Evolutionary conservation across 129 eudicot genomes (phyloP).

Genomic region (Pittosporum tobira): DNA sequence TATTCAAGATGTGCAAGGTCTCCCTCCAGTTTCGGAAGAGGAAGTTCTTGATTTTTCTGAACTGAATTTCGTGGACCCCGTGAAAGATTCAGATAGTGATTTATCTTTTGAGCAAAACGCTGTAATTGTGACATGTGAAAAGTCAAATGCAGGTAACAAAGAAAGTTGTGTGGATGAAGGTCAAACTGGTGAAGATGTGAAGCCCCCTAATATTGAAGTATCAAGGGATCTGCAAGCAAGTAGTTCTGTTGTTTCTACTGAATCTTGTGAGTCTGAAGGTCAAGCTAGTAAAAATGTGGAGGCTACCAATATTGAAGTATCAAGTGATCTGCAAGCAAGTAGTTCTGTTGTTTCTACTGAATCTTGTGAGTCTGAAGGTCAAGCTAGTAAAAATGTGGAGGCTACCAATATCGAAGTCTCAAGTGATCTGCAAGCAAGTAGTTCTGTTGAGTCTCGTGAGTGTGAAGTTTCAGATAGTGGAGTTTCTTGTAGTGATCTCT

Average conservation of each 20-base stretch:
- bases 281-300: too few species aligned
- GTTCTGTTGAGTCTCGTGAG: background rate
- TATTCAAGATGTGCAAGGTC: background rate
- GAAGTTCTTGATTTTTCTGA: background rate
- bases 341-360: too few species aligned
- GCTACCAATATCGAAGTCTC: too few species aligned
- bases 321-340: too few species aligned
- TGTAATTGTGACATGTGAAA: background rate
- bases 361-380: too few species aligned
- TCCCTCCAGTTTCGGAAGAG: background rate
- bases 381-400: background rate
- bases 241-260: too few species aligned
- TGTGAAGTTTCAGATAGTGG: background rate
- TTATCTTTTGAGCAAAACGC: background rate
- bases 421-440: background rate
- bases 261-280: too few species aligned
- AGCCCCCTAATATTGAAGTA: too few species aligned
- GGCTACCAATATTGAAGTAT: too few species aligned
- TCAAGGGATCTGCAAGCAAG: too few species aligned
- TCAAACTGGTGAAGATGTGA: too few species aligned
- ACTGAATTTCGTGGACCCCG: too few species aligned
- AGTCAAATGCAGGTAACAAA: background rate
- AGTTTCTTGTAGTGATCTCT: background rate
- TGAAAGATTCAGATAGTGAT: background rate
- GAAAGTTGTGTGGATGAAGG: background rate